A percentile compares a stretch with the other conserved stretches of the same genome.
Conservation (phyloP, 2,329 filamentous ascomycete species). For the Drechslerella coelobrocha region DNA sequence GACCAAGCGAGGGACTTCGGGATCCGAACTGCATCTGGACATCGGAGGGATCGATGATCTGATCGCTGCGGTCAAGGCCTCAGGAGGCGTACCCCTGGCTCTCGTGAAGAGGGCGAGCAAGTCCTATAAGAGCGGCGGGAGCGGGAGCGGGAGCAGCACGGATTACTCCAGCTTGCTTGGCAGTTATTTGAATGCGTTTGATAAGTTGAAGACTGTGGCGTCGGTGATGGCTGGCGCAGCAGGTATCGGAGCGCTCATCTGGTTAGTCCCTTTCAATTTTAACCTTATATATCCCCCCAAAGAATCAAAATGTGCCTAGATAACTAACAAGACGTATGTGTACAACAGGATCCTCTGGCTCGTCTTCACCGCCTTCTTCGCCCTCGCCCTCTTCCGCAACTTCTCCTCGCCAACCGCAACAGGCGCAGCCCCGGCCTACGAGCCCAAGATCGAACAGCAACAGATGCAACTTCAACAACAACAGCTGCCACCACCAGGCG, state of each 20-base stretch:
- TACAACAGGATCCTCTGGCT: conserved; percentile 27
- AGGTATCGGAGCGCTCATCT: conserved; percentile 35
- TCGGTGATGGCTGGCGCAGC: conserved; percentile 41
- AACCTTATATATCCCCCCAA: too few relatives aligned
- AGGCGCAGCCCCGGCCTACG: neutral
- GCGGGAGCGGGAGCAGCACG: conserved; percentile 20
- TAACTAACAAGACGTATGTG: neutral
- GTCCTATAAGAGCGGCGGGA: neutral
- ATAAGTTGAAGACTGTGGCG: conserved; percentile 14
- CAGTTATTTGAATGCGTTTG: neutral
- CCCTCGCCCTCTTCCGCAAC: conserved; percentile 23
- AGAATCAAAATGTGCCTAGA: too few relatives aligned
- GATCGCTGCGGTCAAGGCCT: neutral
- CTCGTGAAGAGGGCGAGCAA: conserved; percentile 20
- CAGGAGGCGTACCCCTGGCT: too few relatives aligned
- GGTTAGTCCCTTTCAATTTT: conserved; percentile 24
- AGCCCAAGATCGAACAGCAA: neutral
- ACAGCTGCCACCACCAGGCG: neutral
- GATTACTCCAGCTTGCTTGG: neutral
- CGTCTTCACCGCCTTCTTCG: conserved; percentile 40
- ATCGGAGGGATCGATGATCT: neutral
- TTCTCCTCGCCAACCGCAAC: neutral
- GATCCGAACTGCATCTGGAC: neutral
- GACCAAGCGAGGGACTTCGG: neutral
- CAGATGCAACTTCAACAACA: neutral